These are phyloP conservation scores for Vachellia collinsii DNA, from an alignment of 306 rosid species.

Conservation along the genomic window DNA sequence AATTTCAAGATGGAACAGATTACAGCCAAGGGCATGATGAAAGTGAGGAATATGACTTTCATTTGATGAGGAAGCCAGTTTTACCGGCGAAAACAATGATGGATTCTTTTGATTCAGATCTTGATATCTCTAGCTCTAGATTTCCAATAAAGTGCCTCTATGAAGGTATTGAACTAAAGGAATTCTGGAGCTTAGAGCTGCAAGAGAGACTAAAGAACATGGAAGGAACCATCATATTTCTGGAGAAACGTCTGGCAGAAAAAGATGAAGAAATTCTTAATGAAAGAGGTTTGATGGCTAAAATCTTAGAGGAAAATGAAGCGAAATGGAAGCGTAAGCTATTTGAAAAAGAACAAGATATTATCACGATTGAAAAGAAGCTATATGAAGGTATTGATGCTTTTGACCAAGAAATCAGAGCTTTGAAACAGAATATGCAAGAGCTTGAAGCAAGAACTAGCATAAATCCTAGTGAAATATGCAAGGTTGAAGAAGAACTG, in stretches of 20 bases:
- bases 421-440: constrained; percentile 41
- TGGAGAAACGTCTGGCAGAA: constrained; percentile 42
- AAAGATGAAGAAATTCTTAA: constrained; percentile 45
- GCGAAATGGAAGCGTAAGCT: constrained; percentile 42
- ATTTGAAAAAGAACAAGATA: constrained; percentile 41
- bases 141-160: constrained; percentile 44
- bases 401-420: constrained; percentile 34
- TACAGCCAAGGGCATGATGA: constrained; percentile 38
- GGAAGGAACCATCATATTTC: constrained; percentile 43
- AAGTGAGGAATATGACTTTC: constrained; percentile 44
- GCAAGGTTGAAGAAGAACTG: constrained; percentile 1
- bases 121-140: constrained; percentile 31
- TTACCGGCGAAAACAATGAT: constrained; percentile 36
- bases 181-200: constrained; percentile 40
- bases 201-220: constrained; percentile 41
- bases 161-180: constrained; percentile 51
- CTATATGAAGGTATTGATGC: constrained; percentile 45
- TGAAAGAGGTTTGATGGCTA: constrained; percentile 28
- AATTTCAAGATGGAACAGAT: constrained; percentile 37
- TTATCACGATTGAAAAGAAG: constrained; percentile 43
- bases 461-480: background rate
- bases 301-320: constrained; percentile 36
- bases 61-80: constrained; percentile 36
- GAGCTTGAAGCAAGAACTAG: constrained; percentile 39
- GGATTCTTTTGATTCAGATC: constrained; percentile 36